Base-by-base conservation (phyloP, 345 rosid genomes). In the Barbarea vulgaris region DNA sequence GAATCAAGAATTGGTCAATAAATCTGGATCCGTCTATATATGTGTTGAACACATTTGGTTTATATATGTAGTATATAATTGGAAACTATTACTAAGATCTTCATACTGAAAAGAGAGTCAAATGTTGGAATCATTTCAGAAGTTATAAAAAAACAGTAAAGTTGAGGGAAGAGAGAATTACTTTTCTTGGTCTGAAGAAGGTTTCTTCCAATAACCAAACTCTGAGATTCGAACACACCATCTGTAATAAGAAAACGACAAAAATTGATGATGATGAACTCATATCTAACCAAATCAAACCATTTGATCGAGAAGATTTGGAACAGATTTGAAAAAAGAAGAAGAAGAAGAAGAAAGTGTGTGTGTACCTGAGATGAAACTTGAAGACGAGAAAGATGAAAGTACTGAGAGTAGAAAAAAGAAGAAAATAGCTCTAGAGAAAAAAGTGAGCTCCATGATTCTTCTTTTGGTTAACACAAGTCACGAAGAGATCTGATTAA, bases 141-240 rank as follows among this genome's bases (percentile, higher is more conserved):
- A 25, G n/a, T n/a, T n/a, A 58, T 14, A 33, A 6, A 55, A 39
- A 33, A 25, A 33, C 0, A 59, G 51, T n/a, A n/a, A n/a, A 22
- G 51, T 42, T 19, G 17, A 46, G 28, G 22, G 67, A 44, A 62
- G 69, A 71, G 46, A 72, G 27, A 28, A 25, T 2, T 7, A 44
- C 96, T 54, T 86, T 87, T 88, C 81, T 77, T 84, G 65, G 94
- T 74, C 81, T 92, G 97, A 63, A 90, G 96, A 54, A 90, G 88
- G 80, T 69, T 87, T 75, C 97, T 84, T 62, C 86, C 85, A 17
- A 73, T 58, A 73, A 46, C 74, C 74, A 69, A 76, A 77, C 61
- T 55, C 78, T 76, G 82, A 67, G 89, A 85, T 71, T 79, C 79
- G 19, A 87, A 82, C 65, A 80, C 72, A 46, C 69, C 83, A 81